Conservation (phyloP, 192 early-diverging fungal genomes). For the Coemansia sp. region DNA sequence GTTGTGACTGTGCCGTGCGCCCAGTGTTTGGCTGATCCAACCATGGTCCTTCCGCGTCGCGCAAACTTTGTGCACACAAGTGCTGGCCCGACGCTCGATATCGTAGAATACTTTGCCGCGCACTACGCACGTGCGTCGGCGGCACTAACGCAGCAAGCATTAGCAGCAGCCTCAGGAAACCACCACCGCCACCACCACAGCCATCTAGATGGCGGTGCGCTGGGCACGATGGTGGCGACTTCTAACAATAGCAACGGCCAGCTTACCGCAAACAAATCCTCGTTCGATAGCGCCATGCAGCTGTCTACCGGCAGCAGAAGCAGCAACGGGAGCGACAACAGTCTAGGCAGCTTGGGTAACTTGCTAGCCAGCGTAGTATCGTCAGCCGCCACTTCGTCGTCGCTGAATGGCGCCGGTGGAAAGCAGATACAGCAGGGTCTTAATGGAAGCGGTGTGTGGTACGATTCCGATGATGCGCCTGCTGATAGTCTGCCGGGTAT, state of each 20-base stretch:
- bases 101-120: constrained; percentile 12
- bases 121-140: constrained; percentile 1
- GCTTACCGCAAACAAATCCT: not conserved
- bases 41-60: constrained; percentile 16
- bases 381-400: not conserved
- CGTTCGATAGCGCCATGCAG: not conserved
- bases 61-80: constrained; percentile 49
- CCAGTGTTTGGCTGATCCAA: constrained; percentile 13
- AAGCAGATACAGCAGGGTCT: constrained; percentile 1
- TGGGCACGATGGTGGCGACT: too few species aligned
- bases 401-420: not conserved
- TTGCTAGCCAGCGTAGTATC: not conserved
- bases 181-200: not conserved
- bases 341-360: not conserved
- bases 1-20: constrained; percentile 11
- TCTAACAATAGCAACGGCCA: too few species aligned
- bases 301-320: not conserved
- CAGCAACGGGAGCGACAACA: not conserved
- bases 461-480: constrained; percentile 8
- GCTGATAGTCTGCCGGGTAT: constrained; percentile 20
- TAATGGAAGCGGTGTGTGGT: not conserved
- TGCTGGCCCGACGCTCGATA: constrained; percentile 41
- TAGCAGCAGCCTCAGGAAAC: not conserved
- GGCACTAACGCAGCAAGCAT: not conserved
- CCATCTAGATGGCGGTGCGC: too few species aligned